phyloP scores from a whole-genome alignment of 257 asterid species.

The Solanum lignicaule region DNA sequence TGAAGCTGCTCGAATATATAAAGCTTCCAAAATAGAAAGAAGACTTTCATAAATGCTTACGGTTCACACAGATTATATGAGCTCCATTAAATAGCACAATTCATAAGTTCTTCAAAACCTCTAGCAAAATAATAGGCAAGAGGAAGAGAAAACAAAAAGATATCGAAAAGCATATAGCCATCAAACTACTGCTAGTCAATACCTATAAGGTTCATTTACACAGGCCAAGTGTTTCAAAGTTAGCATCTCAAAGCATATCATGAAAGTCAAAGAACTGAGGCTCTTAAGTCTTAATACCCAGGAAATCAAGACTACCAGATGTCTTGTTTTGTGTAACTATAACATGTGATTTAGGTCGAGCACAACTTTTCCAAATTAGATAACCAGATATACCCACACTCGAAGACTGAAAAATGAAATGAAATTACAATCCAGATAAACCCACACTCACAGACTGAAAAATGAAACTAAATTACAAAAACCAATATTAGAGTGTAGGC shows the following conservation, averaged over 20 bases:
- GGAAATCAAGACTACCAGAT: not conserved
- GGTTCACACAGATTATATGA: not conserved
- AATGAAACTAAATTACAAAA: not conserved
- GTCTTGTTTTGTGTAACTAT: not conserved
- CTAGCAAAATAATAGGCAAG: not conserved
- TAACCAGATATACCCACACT: not conserved
- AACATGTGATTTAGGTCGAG: not conserved
- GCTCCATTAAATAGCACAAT: not conserved
- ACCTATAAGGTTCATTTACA: not conserved
- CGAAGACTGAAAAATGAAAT: not conserved
- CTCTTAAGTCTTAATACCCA: not conserved
- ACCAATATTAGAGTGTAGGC: not conserved
- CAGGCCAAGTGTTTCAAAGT: not conserved
- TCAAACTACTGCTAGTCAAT: not conserved
- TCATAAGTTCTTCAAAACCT: not conserved
- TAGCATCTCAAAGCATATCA: not conserved
- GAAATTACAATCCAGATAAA: not conserved
- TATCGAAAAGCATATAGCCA: not conserved
- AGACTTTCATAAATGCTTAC: not conserved
- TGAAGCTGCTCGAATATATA: not conserved
- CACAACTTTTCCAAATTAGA: not conserved
- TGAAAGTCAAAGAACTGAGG: not conserved
- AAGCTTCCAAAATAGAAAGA: not conserved
- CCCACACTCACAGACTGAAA: not conserved
- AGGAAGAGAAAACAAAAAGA: not conserved